phyloP scores from a whole-genome alignment of 306 rosid genomes.

The Lagenaria siceraria region DNA sequence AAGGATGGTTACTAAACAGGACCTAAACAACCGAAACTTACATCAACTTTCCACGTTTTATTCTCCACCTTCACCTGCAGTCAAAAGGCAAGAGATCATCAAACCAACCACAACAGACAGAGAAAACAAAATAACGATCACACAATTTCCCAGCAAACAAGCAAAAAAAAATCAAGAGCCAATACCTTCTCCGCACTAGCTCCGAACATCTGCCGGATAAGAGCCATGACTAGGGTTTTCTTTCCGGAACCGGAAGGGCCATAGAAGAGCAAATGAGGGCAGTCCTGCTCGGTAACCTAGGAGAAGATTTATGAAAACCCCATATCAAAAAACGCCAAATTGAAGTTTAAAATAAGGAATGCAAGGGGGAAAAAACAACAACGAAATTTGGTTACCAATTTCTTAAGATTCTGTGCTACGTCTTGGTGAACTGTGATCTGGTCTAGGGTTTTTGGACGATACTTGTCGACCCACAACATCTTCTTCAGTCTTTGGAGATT shows the following conservation, averaged over 20 bases:
- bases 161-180: background rate
- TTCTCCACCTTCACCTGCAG: constrained; percentile 91
- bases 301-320: background rate
- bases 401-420: constrained; percentile 74
- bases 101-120: background rate
- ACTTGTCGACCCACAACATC: constrained; percentile 97
- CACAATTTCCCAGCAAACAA: background rate
- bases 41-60: constrained; percentile 89
- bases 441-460: constrained; percentile 89
- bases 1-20: no score
- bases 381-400: constrained; percentile 31
- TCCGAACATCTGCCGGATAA: constrained; percentile 88
- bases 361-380: background rate
- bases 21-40: constrained; percentile 24
- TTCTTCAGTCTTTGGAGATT: background rate
- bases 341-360: background rate
- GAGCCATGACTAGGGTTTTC: constrained; percentile 93
- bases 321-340: background rate
- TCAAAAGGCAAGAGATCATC: constrained; percentile 4
- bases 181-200: constrained; percentile 74
- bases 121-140: background rate
- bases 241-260: constrained; percentile 97
- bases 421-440: constrained; percentile 51
- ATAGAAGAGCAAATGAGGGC: constrained; percentile 90
- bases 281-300: constrained; percentile 79